Conservation (phyloP, 2,329 filamentous ascomycete species). For the Cordyceps sp. region DNA sequence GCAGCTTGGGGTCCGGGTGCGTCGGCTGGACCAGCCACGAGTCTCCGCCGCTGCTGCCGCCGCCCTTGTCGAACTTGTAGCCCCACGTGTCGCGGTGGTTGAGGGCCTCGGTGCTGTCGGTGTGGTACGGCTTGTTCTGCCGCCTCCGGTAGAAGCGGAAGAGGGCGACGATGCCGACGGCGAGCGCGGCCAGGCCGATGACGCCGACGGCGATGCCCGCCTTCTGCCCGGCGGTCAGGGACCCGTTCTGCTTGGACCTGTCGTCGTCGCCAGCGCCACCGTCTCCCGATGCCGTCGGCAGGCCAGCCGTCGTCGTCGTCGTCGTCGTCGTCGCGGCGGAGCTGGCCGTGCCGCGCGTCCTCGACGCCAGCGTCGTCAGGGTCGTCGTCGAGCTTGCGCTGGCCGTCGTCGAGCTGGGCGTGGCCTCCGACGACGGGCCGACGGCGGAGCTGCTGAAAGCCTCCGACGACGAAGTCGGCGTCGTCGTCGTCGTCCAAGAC, state of each 20-base stretch:
- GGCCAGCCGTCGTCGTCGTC: neutral
- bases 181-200: conserved; percentile 29
- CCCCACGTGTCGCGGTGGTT: conserved; percentile 18
- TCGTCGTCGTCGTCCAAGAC: neutral
- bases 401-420: neutral
- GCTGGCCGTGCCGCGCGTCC: neutral
- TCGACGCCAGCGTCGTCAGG: neutral
- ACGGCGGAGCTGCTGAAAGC: too few species aligned
- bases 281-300: too few species aligned
- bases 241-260: too few species aligned
- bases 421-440: too few species aligned
- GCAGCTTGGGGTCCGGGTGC: conserved; percentile 1
- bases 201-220: conserved; percentile 41
- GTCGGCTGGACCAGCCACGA: conserved; percentile 12
- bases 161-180: conserved; percentile 28
- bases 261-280: too few species aligned
- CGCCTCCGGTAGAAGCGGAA: conserved; percentile 23
- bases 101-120: conserved; percentile 1
- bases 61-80: conserved; percentile 13
- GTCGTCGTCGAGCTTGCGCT: neutral
- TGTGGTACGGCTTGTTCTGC: conserved; percentile 12
- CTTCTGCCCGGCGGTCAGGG: conserved; percentile 27
- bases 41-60: conserved; percentile 7
- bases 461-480: neutral
- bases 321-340: neutral